Percentiles rank a stretch among this genome's conserved stretches.
Evolutionary conservation across 2,329 filamentous ascomycete genomes (phyloP).

Genomic region (Fusarium brevicatenulatum): DNA sequence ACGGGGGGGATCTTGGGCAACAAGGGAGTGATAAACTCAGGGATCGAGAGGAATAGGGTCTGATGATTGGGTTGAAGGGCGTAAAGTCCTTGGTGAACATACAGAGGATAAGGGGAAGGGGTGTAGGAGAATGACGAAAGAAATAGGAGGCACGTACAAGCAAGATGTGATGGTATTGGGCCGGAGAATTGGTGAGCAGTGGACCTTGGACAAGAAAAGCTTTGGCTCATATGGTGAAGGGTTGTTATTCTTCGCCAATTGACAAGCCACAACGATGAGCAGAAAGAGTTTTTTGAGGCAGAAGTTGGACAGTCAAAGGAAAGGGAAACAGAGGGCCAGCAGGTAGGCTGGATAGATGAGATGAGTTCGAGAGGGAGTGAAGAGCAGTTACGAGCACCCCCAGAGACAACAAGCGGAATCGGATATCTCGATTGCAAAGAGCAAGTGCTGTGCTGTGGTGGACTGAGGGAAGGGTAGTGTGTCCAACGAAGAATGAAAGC

Average conservation of each 20-base stretch:
- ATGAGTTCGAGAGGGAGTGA: constrained; percentile 26
- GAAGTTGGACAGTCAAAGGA: constrained; percentile 4
- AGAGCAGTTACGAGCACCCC: constrained; percentile 32
- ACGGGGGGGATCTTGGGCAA: background rate
- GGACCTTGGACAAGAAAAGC: constrained; percentile 14
- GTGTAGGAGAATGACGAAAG: constrained; percentile 10
- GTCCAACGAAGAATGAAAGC: constrained; percentile 32
- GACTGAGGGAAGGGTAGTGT: constrained; percentile 20
- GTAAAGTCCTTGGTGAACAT: background rate
- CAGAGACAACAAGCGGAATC: constrained; percentile 26
- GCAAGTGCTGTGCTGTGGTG: constrained; percentile 29
- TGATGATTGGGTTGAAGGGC: constrained; percentile 10
- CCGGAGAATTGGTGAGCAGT: constrained; percentile 13
- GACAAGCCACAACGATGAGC: constrained; percentile 30
- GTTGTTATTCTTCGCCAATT: constrained; percentile 19
- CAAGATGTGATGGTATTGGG: constrained; percentile 19
- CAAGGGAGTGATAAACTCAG: constrained; percentile 6
- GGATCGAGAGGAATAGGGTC: constrained; percentile 5
- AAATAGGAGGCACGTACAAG: constrained; percentile 32
- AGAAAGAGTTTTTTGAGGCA: constrained; percentile 19
- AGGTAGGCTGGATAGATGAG: constrained; percentile 13
- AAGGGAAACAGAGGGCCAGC: constrained; percentile 15
- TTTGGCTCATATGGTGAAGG: constrained; percentile 19
- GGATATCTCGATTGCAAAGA: constrained; percentile 43
- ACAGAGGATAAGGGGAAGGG: background rate